Evolutionary conservation across 2,329 filamentous ascomycete species (phyloP).

Genomic region (Sclerotinia glacialis): DNA sequence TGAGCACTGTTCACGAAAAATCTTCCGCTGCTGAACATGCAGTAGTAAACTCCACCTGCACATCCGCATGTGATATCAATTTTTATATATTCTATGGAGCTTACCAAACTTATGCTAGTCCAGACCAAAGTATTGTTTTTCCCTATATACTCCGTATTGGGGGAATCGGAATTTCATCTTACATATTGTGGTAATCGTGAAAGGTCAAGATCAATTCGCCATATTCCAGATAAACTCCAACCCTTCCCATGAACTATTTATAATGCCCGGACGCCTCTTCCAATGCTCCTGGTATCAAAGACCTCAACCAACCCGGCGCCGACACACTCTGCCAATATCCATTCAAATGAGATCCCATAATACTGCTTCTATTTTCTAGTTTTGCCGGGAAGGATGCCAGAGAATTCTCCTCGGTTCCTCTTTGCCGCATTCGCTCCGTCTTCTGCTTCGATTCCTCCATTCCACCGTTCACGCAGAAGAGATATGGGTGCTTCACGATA

Average conservation of each 20-base stretch:
- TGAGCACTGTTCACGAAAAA: constrained; percentile 21
- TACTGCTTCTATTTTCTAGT: constrained; percentile 71
- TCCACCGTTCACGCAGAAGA: constrained; percentile 65
- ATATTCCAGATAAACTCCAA: background rate
- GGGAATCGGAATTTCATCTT: constrained; percentile 1
- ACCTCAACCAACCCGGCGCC: constrained; percentile 69
- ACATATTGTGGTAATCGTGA: background rate
- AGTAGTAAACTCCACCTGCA: constrained; percentile 13
- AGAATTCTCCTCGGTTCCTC: constrained; percentile 53
- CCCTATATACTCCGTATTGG: background rate
- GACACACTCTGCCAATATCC: constrained; percentile 68
- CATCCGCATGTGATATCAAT: constrained; percentile 15
- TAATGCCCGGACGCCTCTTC: constrained; percentile 56
- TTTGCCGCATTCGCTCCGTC: constrained; percentile 48
- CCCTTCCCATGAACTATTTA: constrained; percentile 23
- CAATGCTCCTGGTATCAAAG: constrained; percentile 74
- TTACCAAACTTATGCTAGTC: constrained; percentile 1
- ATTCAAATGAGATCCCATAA: constrained; percentile 67
- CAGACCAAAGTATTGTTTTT: constrained; percentile 8
- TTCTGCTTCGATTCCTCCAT: constrained; percentile 57
- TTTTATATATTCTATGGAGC: constrained; percentile 18
- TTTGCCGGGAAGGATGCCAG: constrained; percentile 56
- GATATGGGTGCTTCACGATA: constrained; percentile 62
- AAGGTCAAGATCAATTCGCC: background rate
- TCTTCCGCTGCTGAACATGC: constrained; percentile 15